Base-by-base conservation (phyloP, 495 filamentous ascomycete species). In the Hypomontagnella submonticulosa region DNA sequence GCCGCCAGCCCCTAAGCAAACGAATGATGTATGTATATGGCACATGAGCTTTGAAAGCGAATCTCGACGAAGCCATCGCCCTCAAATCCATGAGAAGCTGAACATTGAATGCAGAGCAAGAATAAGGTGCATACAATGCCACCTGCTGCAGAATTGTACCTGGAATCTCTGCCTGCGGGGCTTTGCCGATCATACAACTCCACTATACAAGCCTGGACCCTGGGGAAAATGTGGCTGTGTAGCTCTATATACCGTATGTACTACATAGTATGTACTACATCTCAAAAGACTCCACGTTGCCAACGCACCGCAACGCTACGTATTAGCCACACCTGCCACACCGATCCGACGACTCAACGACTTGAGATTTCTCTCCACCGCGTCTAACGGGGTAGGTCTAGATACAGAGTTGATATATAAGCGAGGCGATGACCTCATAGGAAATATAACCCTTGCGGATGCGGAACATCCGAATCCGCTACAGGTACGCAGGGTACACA, bases 1-100 rank as follows among this genome's bases (percentile, higher is more conserved):
- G 23, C 23, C 23, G 23, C 23, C 23, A 27, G 23, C 2, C 23
- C 3, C 23, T 27, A 27, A 27, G 6, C 23, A 27, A 27, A 27
- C 2, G 23, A 27, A 3, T 2, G 2, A 27, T 27, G 23, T 27
- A 27, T 27, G 23, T 27, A 27, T 27, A 27, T 27, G 23, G 23
- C 23, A 27, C 23, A 27, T 27, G 23, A 27, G 23, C 23, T 27
- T n/a, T 27, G 6, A 27, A 3, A 27, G 23, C 23, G 23, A 27
- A 27, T 27, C 23, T 27, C 23, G 23, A 27, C 6, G 6, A 27
- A 27, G 23, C 23, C 23, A 6, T 27, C 23, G 6, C n/a, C 30
- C 38, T 32, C 11, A 62, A 63, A 68, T 53, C 65, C 65, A 63
- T 68, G 65, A 48, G 30, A 62, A 68, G 65, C 65, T 68, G 65